phyloP scores from a whole-genome alignment of 768 basidiomycete species.

The Amanita pallidorosea region DNA sequence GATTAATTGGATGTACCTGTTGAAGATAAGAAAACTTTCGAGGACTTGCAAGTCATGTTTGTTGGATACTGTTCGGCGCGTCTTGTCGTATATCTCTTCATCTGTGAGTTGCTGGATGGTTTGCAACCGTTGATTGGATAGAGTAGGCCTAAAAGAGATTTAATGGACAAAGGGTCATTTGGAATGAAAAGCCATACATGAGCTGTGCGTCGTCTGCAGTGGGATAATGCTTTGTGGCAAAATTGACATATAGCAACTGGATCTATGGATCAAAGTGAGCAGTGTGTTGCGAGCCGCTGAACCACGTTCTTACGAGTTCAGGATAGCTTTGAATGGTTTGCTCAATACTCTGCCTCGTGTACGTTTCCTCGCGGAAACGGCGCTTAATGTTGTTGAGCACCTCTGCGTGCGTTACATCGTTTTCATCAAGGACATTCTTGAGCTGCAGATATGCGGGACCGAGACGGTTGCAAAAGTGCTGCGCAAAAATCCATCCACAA shows the following conservation, averaged over 20 bases:
- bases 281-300: neutral
- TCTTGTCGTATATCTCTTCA: slow-evolving; percentile 77
- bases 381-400: slow-evolving; percentile 93
- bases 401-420: slow-evolving; percentile 81
- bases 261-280: slow-evolving; percentile 36
- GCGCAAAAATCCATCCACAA: slow-evolving; percentile 96
- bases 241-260: slow-evolving; percentile 91
- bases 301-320: slow-evolving; percentile 55
- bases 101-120: slow-evolving; percentile 77
- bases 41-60: slow-evolving; percentile 92
- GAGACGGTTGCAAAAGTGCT: slow-evolving; percentile 95
- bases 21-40: slow-evolving; percentile 92
- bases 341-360: slow-evolving; percentile 89
- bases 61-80: slow-evolving; percentile 74
- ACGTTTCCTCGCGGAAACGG: slow-evolving; percentile 96
- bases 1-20: slow-evolving; percentile 49
- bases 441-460: slow-evolving; percentile 86
- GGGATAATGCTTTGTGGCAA: slow-evolving; percentile 92
- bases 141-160: slow-evolving; percentile 57
- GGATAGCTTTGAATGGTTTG: slow-evolving; percentile 82
- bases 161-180: neutral
- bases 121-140: slow-evolving; percentile 91
- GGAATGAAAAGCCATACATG: slow-evolving; percentile 28
- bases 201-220: slow-evolving; percentile 52
- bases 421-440: slow-evolving; percentile 85